Conservation (phyloP, 139 green algal genomes). For the Closterium sp. region DNA sequence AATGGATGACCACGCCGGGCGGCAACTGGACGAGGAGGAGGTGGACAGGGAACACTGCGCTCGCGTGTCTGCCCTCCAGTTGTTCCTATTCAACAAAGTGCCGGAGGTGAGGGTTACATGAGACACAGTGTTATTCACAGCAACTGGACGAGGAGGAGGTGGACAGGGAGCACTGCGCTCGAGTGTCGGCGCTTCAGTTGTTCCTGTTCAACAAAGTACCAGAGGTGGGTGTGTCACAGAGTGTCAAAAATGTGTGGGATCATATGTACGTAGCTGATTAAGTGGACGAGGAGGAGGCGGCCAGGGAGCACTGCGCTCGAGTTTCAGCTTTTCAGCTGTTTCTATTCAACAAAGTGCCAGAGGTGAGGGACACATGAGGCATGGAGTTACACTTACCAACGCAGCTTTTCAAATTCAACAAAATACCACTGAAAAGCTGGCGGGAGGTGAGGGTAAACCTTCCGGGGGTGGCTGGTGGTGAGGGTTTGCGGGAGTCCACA, state of each 20-base stretch:
- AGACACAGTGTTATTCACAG: conserved; percentile 38
- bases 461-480: too few relatives aligned
- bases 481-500: too few relatives aligned
- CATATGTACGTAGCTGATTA: too few relatives aligned
- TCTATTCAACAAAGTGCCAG: conserved; percentile 65
- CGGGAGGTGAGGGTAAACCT: too few relatives aligned
- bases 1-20: conserved; percentile 90
- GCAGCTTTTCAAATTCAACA: too few relatives aligned
- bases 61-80: conserved; percentile 80
- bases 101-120: conserved; percentile 19
- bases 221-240: conserved; percentile 5
- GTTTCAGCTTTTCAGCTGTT: conserved; percentile 86
- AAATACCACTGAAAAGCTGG: too few relatives aligned
- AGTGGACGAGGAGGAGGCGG: conserved; percentile 81
- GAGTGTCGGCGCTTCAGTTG: conserved; percentile 80
- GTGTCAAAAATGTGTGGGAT: conserved; percentile 43
- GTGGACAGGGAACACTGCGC: conserved; percentile 73
- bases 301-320: conserved; percentile 70
- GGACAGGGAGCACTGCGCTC: conserved; percentile 68
- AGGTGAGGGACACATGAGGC: neutral
- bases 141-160: conserved; percentile 83
- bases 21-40: conserved; percentile 81
- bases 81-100: conserved; percentile 77
- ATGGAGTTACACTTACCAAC: too few relatives aligned
- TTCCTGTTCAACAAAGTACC: conserved; percentile 75